Base-by-base conservation (phyloP, 768 basidiomycete genomes). In the Baorangia bicolor region DNA sequence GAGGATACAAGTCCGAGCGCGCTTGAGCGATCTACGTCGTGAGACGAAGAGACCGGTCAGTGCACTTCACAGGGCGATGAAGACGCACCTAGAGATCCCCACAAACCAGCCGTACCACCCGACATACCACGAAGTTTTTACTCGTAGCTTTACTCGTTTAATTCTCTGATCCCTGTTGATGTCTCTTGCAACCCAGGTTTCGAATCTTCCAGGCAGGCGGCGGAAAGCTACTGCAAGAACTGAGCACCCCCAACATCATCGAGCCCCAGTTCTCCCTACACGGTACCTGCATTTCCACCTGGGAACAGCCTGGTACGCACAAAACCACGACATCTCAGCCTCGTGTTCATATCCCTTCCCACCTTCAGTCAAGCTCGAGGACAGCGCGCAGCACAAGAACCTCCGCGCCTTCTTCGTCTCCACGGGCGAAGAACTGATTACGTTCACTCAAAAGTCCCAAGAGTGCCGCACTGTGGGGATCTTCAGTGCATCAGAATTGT, bases 391-490 rank as follows among this genome's bases (percentile, higher is more conserved):
- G 73, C 91, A 96, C 80, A 95, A 91, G 78, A 99, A 99, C 71
- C 84, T 95, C 56, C 86, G 91, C 56, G 79, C 97, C 60, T 99
- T 94, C 79, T 88, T 88, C 60, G 86, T 81, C 14, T 87, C 85
- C 11, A 88, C 91, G 0, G 93, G 92, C 43, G 84, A 91, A 66
- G 93, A 98, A 74, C 83, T 96, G 60, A 83, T 87, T 57, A 77
- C 87, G 35, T 96, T 96, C 74, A 81, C 86, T 47, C 93, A 97
- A 77, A 97, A 97, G 77, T 81, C 84, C n/a, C 83, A 82, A 70
- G 94, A 97, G 58, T 85, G 85, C 60, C 97, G n/a, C n/a, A n/a
- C n/a, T n/a, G n/a, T n/a, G n/a, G 95, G 94, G 85, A 91, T 63
- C 75, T 94, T 44, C 94, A 95, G 67, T 95, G 92, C 72, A 94